phyloP scores from a whole-genome alignment of 2,329 filamentous ascomycete genomes.

The Beauveria rudraprayagi region DNA sequence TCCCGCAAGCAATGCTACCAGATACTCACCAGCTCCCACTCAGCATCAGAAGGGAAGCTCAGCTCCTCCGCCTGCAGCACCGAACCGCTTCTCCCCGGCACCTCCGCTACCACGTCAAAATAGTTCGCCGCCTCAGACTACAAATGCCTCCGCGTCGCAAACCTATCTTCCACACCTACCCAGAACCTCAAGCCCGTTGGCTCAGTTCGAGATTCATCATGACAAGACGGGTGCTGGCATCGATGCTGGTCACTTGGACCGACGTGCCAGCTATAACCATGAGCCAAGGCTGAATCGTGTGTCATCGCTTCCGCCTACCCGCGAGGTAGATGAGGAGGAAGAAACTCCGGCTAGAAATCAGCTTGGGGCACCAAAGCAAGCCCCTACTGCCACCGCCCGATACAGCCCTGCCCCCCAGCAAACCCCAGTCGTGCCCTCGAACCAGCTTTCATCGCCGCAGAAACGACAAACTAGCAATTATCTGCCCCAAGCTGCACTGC shows the following conservation, averaged over 20 bases:
- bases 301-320: conserved; percentile 51
- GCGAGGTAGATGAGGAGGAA: conserved; percentile 54
- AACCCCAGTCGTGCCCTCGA: not conserved
- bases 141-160: conserved; percentile 30
- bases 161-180: conserved; percentile 50
- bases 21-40: conserved; percentile 56
- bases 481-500: conserved; percentile 30
- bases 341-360: conserved; percentile 27
- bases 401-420: conserved; percentile 31
- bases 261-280: conserved; percentile 44
- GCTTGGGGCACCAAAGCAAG: conserved; percentile 17
- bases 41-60: conserved; percentile 33
- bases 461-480: conserved; percentile 48
- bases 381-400: conserved; percentile 24
- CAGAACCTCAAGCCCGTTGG: conserved; percentile 57
- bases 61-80: conserved; percentile 28
- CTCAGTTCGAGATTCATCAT: conserved; percentile 51
- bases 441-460: conserved; percentile 47
- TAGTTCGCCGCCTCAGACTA: conserved; percentile 32
- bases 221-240: conserved; percentile 26
- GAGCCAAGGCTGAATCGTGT: conserved; percentile 48
- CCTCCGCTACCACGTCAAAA: conserved; percentile 33
- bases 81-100: conserved; percentile 46
- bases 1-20: conserved; percentile 28
- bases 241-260: conserved; percentile 36